Conservation (phyloP, 73 alveolate genomes). For the Paramecium octaurelia region DNA sequence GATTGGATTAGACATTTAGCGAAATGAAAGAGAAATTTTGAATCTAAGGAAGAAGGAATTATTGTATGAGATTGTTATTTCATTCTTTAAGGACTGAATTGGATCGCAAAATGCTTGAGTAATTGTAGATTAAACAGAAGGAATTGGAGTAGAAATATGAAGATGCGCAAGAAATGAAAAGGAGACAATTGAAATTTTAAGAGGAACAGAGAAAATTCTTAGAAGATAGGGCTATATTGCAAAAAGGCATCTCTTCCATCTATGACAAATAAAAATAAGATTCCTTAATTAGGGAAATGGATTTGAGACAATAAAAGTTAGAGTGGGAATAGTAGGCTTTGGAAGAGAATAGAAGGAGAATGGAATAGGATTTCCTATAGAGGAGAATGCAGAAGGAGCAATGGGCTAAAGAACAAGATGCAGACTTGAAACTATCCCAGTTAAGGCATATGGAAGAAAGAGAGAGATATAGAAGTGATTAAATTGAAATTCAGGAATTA, state of each 20-base stretch:
- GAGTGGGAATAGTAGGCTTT: conserved; percentile 40
- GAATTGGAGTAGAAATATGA: conserved; percentile 36
- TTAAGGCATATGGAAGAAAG: conserved; percentile 33
- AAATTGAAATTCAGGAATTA: conserved; percentile 3
- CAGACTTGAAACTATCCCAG: not conserved
- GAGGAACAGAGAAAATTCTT: not conserved
- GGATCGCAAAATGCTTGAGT: conserved; percentile 33
- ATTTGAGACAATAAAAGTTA: conserved; percentile 9
- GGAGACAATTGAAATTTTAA: not conserved
- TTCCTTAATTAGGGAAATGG: conserved; percentile 8
- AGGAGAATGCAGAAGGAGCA: not conserved
- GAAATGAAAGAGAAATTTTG: conserved; percentile 15
- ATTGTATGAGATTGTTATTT: not conserved
- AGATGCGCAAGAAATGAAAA: conserved; percentile 44
- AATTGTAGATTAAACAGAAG: not conserved
- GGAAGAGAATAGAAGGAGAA: conserved; percentile 35
- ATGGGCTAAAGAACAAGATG: conserved; percentile 54
- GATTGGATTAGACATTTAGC: not conserved
- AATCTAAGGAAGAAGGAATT: conserved; percentile 14
- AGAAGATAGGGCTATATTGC: not conserved
- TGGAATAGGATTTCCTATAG: not conserved
- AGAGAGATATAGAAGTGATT: conserved; percentile 26
- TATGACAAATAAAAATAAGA: conserved; percentile 31
- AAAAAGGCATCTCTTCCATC: conserved; percentile 4
- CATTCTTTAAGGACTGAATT: conserved; percentile 20